phyloP scores from a whole-genome alignment of 2,329 filamentous ascomycete species.

The Cordyceps javanica region DNA sequence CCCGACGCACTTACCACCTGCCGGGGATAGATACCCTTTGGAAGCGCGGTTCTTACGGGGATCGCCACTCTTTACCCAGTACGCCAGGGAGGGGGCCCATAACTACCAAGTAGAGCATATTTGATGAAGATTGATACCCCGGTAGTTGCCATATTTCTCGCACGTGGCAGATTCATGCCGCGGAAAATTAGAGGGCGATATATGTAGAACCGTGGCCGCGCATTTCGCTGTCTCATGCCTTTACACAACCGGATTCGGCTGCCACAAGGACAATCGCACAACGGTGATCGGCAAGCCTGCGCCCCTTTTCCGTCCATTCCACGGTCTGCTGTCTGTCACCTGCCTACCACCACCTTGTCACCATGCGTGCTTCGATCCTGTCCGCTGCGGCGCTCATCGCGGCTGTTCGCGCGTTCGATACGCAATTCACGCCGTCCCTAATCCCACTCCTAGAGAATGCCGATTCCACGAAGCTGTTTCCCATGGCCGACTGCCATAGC shows the following conservation, averaged over 20 bases:
- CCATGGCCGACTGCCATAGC: slow-evolving; percentile 55
- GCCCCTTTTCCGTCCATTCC: not conserved
- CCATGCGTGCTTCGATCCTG: slow-evolving; percentile 4
- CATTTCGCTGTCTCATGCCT: not conserved
- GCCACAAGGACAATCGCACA: not conserved
- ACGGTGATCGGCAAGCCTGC: not conserved
- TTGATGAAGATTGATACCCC: not conserved
- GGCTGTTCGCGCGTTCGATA: not conserved
- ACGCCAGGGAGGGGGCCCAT: no score
- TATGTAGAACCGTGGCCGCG: not conserved
- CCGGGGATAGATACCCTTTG: not conserved
- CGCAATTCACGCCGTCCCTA: slow-evolving; percentile 22
- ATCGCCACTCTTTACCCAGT: no score
- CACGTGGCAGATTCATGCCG: not conserved
- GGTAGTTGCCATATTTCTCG: not conserved
- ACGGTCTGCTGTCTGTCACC: not conserved
- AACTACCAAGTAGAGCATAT: no score
- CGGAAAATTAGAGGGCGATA: not conserved
- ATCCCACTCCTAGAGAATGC: slow-evolving; percentile 32
- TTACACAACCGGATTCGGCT: not conserved
- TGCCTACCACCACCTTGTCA: not conserved
- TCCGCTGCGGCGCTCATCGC: slow-evolving; percentile 5
- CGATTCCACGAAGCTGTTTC: slow-evolving; percentile 41
- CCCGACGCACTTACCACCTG: not conserved
- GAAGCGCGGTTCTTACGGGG: not conserved